phyloP scores from a whole-genome alignment of 805 yeast species.

The Komagataella pseudopastoris region DNA sequence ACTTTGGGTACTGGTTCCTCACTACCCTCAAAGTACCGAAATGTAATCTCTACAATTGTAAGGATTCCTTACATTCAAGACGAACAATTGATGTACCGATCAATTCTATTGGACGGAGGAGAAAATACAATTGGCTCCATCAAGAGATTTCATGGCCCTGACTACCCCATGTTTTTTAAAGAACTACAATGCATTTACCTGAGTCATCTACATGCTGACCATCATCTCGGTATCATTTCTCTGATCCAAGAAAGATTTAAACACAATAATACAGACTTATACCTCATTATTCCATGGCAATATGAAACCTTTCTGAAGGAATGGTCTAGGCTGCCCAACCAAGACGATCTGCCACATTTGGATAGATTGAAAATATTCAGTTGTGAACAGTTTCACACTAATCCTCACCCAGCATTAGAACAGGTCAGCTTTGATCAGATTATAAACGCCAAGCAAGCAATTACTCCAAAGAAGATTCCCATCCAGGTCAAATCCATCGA shows the following conservation, averaged over 20 bases:
- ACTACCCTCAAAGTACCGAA: slow-evolving; percentile 70
- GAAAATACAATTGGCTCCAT: slow-evolving; percentile 79
- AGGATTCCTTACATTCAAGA: slow-evolving; percentile 40
- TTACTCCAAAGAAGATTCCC: not conserved
- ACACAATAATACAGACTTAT: slow-evolving; percentile 23
- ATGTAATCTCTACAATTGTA: slow-evolving; percentile 71
- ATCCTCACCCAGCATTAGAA: not conserved
- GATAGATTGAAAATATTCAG: slow-evolving; percentile 36
- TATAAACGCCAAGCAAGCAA: not conserved
- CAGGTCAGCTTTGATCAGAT: not conserved
- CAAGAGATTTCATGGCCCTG: slow-evolving; percentile 38
- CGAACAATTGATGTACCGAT: slow-evolving; percentile 1
- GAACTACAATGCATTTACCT: slow-evolving; percentile 59
- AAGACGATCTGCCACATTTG: slow-evolving; percentile 28
- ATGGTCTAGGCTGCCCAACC: slow-evolving; percentile 29
- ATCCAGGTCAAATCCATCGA: not conserved
- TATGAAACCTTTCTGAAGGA: slow-evolving; percentile 54
- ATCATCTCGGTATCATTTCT: slow-evolving; percentile 74
- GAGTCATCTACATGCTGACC: slow-evolving; percentile 95
- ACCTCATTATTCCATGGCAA: slow-evolving; percentile 65
- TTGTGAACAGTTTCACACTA: slow-evolving; percentile 39
- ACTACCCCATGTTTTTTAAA: slow-evolving; percentile 22
- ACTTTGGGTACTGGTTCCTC: slow-evolving; percentile 94
- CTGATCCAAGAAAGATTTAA: slow-evolving; percentile 35
- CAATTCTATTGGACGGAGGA: slow-evolving; percentile 78